Evolutionary conservation across 345 rosid genomes (phyloP), one percentile per base, ranked within the genome.

Genomic region (Pelargonium nanum): DNA sequence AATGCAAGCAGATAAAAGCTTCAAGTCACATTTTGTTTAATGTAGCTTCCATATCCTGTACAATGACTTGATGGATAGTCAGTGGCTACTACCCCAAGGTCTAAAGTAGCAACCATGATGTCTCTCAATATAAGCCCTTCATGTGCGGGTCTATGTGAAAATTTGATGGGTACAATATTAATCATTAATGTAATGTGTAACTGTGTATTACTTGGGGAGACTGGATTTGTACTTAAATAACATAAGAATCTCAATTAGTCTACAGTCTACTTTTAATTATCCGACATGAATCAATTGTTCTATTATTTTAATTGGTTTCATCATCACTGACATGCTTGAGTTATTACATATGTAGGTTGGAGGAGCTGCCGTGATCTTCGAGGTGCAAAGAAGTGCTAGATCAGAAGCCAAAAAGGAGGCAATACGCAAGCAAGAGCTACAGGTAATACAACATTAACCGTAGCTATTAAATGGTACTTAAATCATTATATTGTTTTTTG

Each of bases 321-420:
- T 17, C 48, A 2, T 40, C 48, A 40, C 16, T 7, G 13, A 40
- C 48, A 40, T 30, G 40, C 40, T 30, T 6, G 10, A 12, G 6
- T 30, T 30, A 69, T 48, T 53, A 22, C 58, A 16, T 70, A 63
- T 68, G 19, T 70, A 89, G 96, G 96, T 92, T 17, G 98, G 86
- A 6, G 93, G 93, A 67, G 95, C 68, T 53, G 80, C 65, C 66
- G 84, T 92, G 63, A 71, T 91, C 60, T 85, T 88, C 70, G 96
- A 92, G 81, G 91, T 85, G 72, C 95, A 92, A 53, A 81, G 98
- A 73, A 87, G 85, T 82, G 77, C 98, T 7, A 76, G 86, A 68
- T 88, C 95, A 70, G 98, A 92, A 72, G 86, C 92, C 60, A 83
- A 80, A 68, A 91, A 88, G 64, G 96, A 86, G 79, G 96, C 74